A percentile compares a stretch with the other conserved stretches of the same genome.
Evolutionary conservation across 23 red algal species (phyloP).

Genomic region (Gracilariopsis chorda): DNA sequence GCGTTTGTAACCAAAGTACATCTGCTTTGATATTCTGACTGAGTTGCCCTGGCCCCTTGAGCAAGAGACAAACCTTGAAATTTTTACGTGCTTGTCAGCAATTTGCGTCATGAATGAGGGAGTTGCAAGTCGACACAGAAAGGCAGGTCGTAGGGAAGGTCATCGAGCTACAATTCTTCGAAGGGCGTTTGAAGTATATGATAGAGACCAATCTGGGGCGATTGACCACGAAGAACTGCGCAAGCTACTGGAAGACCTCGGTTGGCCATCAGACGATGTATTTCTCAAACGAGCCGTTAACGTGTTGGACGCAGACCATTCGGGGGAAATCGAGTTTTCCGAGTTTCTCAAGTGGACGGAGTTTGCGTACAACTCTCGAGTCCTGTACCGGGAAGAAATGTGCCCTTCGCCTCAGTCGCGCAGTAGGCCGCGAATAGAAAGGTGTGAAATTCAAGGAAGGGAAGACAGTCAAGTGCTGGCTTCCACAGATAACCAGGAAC

Average conservation of each 20-base stretch:
- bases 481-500: neutral
- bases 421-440: neutral
- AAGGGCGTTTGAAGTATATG: neutral
- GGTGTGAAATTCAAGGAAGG: neutral
- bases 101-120: too few relatives aligned
- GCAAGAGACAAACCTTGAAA: too few relatives aligned
- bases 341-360: constrained; percentile 10
- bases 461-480: neutral
- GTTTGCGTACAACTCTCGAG: neutral
- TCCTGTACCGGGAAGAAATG: constrained; percentile 1
- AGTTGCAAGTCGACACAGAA: too few relatives aligned
- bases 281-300: neutral
- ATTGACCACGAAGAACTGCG: neutral
- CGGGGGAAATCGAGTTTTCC: neutral
- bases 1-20: too few relatives aligned
- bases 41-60: too few relatives aligned
- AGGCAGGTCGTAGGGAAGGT: too few relatives aligned
- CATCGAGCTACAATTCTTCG: neutral
- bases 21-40: too few relatives aligned
- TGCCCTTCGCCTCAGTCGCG: neutral
- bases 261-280: constrained; percentile 3
- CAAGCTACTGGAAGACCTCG: neutral
- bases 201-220: neutral
- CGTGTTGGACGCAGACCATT: neutral
- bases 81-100: too few relatives aligned